Percentiles rank a stretch among this genome's conserved stretches.
These are phyloP conservation scores for Bondarzewia mesenterica DNA, from an alignment of 1,284 basidiomycete species.

Conservation along the genomic window DNA sequence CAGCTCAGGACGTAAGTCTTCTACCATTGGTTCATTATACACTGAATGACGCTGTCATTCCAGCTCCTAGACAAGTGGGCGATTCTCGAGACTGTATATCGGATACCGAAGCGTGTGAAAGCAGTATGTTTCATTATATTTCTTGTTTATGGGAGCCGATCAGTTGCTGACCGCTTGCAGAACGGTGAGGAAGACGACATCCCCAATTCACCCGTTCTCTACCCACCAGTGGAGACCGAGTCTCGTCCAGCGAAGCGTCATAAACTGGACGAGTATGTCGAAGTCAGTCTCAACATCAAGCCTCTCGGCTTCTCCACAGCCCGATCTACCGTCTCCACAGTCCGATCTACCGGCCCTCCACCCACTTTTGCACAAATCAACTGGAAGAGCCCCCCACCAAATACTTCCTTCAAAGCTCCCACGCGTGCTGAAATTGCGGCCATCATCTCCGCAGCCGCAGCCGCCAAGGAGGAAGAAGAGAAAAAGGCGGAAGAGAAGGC, in stretches of 20 bases:
- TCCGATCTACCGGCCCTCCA: conserved; percentile 5
- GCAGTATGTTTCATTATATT: conserved; percentile 22
- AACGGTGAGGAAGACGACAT: conserved; percentile 17
- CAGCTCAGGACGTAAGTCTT: conserved; percentile 50
- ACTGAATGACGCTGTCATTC: conserved; percentile 4
- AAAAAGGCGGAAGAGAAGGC: conserved; percentile 29
- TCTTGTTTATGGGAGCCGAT: too few species aligned
- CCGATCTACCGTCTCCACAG: background rate
- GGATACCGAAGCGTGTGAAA: conserved; percentile 73
- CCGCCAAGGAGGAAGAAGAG: conserved; percentile 32
- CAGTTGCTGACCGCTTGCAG: conserved; percentile 4
- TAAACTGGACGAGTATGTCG: conserved; percentile 16
- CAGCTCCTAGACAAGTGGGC: conserved; percentile 73
- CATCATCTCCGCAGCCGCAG: conserved; percentile 43
- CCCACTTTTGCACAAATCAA: too few species aligned
- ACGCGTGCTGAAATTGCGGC: conserved; percentile 26
- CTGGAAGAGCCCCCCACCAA: too few species aligned
- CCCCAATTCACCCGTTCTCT: conserved; percentile 3
- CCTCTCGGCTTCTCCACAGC: conserved; percentile 14
- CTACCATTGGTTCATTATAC: conserved; percentile 1
- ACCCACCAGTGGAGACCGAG: conserved; percentile 16
- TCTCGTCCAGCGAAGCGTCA: conserved; percentile 26
- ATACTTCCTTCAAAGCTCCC: too few species aligned
- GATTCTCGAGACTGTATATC: conserved; percentile 67
- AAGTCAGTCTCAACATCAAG: conserved; percentile 15